Evolutionary conservation across 2,329 filamentous ascomycete genomes (phyloP).

Genomic region (Phaeomoniella chlamydospora): DNA sequence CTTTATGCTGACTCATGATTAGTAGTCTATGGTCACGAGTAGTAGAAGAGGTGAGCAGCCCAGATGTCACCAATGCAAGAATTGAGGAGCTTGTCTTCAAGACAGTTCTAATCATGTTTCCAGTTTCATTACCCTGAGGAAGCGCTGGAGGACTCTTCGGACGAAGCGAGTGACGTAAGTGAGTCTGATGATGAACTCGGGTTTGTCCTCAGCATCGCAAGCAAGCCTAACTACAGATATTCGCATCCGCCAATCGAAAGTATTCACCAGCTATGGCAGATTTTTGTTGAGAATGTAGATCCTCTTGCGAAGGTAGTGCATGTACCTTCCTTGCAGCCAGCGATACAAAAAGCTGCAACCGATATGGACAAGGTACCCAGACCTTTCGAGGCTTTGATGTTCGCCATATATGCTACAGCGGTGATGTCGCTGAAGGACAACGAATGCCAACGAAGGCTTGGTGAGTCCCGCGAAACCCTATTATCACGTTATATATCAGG

Average conservation of each 20-base stretch:
- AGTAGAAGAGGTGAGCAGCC: constrained; percentile 12
- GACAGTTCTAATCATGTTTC: constrained; percentile 4
- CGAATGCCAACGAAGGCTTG: constrained; percentile 8
- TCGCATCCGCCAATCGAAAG: constrained; percentile 9
- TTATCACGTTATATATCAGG: constrained; percentile 10
- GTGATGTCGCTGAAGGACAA: constrained; percentile 16
- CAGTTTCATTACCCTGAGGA: constrained; percentile 14
- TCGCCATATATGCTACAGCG: constrained; percentile 18
- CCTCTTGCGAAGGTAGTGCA: constrained; percentile 14
- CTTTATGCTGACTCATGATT: constrained; percentile 6
- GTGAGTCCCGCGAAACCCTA: constrained; percentile 11
- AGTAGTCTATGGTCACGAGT: constrained; percentile 15
- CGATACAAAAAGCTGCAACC: constrained; percentile 11
- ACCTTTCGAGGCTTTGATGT: constrained; percentile 16
- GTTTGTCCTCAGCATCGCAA: constrained; percentile 11
- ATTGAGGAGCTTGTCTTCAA: not conserved
- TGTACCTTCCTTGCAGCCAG: constrained; percentile 12
- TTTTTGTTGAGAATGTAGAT: constrained; percentile 13
- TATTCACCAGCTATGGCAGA: constrained; percentile 13
- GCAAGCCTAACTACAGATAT: constrained; percentile 2
- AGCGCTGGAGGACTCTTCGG: constrained; percentile 7
- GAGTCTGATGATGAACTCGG: constrained; percentile 12
- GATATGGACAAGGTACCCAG: constrained; percentile 8
- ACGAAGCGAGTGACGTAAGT: constrained; percentile 10
- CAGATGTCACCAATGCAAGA: not conserved